Evolutionary conservation across 1,284 basidiomycete genomes (phyloP).

Genomic region (Lentinus polychrous): DNA sequence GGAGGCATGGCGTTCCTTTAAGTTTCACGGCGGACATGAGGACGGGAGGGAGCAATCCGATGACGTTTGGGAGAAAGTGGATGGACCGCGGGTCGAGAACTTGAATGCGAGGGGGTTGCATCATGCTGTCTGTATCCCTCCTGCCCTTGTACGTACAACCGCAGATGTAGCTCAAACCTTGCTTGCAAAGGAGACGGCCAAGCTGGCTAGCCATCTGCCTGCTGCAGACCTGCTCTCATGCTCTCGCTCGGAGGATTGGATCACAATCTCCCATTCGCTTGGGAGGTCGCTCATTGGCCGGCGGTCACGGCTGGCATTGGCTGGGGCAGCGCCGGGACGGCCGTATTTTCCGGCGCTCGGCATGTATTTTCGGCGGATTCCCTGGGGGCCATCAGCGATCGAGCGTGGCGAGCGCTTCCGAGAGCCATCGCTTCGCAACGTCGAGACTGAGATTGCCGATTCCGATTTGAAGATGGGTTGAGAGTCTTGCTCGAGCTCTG

Average conservation of each 20-base stretch:
- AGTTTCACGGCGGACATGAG: constrained; percentile 1
- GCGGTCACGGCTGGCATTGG: too few species aligned
- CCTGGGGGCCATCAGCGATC: constrained; percentile 4
- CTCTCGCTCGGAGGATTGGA: constrained; percentile 6
- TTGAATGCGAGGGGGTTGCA: too few species aligned
- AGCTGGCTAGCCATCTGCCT: too few species aligned
- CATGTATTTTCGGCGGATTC: too few species aligned
- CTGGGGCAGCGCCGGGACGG: too few species aligned
- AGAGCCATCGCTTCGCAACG: too few species aligned
- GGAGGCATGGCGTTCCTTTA: constrained; percentile 2
- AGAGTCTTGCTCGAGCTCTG: constrained; percentile 5
- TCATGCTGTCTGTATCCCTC: constrained; percentile 10
- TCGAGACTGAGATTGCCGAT: constrained; percentile 9
- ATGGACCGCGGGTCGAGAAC: constrained; percentile 10
- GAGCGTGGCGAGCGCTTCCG: background rate
- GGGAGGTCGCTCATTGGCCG: constrained; percentile 6
- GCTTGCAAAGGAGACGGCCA: too few species aligned
- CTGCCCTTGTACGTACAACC: constrained; percentile 7
- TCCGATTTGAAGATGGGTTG: background rate
- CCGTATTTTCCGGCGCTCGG: too few species aligned
- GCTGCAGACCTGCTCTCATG: too few species aligned
- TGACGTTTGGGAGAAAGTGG: constrained; percentile 8
- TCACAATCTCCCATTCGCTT: constrained; percentile 4
- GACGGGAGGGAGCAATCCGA: background rate
- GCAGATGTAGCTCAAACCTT: too few species aligned